These are phyloP conservation scores for Phytopythium vexans DNA, from an alignment of 352 stramenopile species.

Conservation along the genomic window DNA sequence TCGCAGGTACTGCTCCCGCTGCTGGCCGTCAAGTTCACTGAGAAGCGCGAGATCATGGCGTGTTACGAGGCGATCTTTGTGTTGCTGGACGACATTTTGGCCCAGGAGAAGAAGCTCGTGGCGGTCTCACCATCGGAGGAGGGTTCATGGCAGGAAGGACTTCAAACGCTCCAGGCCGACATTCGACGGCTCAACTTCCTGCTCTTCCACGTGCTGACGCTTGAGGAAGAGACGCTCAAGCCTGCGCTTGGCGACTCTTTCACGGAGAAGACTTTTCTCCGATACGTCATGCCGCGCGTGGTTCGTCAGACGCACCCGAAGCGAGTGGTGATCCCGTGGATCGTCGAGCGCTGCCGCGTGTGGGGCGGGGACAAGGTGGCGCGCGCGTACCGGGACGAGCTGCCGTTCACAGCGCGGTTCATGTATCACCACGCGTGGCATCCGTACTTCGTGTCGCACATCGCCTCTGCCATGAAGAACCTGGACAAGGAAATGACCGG, in stretches of 20 bases:
- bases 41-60: conserved; percentile 59
- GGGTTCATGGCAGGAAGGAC: conserved; percentile 36
- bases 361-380: conserved; percentile 63
- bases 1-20: conserved; percentile 57
- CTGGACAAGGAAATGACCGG: conserved; percentile 41
- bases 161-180: conserved; percentile 56
- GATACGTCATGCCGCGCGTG: conserved; percentile 73
- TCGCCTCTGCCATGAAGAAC: conserved; percentile 71
- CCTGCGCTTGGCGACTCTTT: conserved; percentile 62
- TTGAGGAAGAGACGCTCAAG: conserved; percentile 65
- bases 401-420: conserved; percentile 72
- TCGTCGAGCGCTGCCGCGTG: conserved; percentile 69
- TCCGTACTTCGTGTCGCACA: conserved; percentile 63
- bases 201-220: conserved; percentile 56
- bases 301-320: conserved; percentile 64
- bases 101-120: conserved; percentile 51
- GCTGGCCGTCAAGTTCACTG: conserved; percentile 51
- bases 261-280: conserved; percentile 65
- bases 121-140: conserved; percentile 43
- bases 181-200: conserved; percentile 74
- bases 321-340: conserved; percentile 74
- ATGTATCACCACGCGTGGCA: conserved; percentile 80
- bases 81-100: conserved; percentile 52
- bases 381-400: conserved; percentile 63
- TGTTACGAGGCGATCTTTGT: conserved; percentile 67